Percentiles rank a stretch among this genome's conserved stretches.
phyloP scores from a whole-genome alignment of 2,329 filamentous ascomycete species.

The Teratosphaeriaceae sp. region DNA sequence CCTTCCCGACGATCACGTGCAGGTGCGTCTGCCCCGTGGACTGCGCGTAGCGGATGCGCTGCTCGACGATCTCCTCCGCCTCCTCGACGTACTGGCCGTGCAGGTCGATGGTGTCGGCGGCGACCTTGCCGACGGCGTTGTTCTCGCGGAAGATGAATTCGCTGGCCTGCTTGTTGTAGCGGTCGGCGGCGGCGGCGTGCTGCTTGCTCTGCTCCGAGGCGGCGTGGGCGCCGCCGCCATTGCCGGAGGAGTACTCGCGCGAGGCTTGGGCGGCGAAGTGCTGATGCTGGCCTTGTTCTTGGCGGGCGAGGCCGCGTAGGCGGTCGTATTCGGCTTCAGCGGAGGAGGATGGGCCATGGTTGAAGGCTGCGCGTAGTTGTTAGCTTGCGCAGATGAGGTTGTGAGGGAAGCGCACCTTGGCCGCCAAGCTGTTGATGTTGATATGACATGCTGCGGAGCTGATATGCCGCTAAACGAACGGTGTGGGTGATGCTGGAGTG shows the following conservation, averaged over 20 bases:
- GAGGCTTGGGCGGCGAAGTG: constrained; percentile 61
- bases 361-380: constrained; percentile 56
- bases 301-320: constrained; percentile 72
- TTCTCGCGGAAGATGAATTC: constrained; percentile 96
- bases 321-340: constrained; percentile 87
- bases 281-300: constrained; percentile 71
- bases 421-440: constrained; percentile 4
- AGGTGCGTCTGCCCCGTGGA: constrained; percentile 70
- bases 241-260: constrained; percentile 74
- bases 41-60: constrained; percentile 73
- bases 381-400: no score
- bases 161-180: constrained; percentile 84
- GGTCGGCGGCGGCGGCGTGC: constrained; percentile 77
- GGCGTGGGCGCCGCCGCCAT: constrained; percentile 75
- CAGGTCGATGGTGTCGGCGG: constrained; percentile 80
- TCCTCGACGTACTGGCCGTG: constrained; percentile 95
- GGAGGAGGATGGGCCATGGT: constrained; percentile 59
- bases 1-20: constrained; percentile 94
- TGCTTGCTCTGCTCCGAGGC: constrained; percentile 78
- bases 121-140: constrained; percentile 70
- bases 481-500: background rate
- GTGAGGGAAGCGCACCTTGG: constrained; percentile 3
- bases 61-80: constrained; percentile 82
- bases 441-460: constrained; percentile 6
- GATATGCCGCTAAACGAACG: background rate